These are phyloP conservation scores for Anaeromyces robustus DNA, from an alignment of 192 early-diverging fungal genomes.

Conservation along the genomic window DNA sequence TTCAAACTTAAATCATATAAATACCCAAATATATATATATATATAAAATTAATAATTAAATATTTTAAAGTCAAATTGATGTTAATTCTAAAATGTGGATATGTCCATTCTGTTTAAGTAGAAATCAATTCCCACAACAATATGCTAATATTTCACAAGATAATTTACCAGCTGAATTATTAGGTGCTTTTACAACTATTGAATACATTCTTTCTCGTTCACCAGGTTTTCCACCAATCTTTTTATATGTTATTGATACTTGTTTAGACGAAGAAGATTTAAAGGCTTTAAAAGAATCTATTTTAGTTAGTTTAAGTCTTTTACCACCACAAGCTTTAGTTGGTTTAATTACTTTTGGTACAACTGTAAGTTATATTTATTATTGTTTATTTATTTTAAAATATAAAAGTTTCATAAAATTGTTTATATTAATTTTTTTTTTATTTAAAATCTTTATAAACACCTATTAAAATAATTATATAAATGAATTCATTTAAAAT, in stretches of 20 bases:
- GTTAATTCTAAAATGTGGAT: constrained; percentile 92
- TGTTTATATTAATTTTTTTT: too few relatives aligned
- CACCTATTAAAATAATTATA: too few relatives aligned
- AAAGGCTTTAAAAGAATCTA: constrained; percentile 84
- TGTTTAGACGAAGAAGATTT: constrained; percentile 91
- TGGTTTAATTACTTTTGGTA: constrained; percentile 94
- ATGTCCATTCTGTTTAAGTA: constrained; percentile 90
- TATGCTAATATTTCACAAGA: constrained; percentile 86
- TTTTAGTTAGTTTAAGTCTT: constrained; percentile 79
- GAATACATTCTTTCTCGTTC: constrained; percentile 85
- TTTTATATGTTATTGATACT: constrained; percentile 93
- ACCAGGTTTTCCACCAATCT: constrained; percentile 68
- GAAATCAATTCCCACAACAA: constrained; percentile 93
- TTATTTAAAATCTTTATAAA: too few relatives aligned
- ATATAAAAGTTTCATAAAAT: neutral
- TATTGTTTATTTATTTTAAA: neutral
- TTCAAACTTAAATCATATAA: too few relatives aligned
- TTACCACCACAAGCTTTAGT: constrained; percentile 83
- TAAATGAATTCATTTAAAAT: too few relatives aligned
- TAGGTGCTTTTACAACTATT: constrained; percentile 83
- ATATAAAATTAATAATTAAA: neutral
- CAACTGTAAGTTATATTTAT: constrained; percentile 55
- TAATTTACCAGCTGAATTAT: constrained; percentile 84
- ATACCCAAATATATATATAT: too few relatives aligned
- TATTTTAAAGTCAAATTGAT: constrained; percentile 74